phyloP scores from a whole-genome alignment of 805 yeast genomes.

The Candida maltosa region DNA sequence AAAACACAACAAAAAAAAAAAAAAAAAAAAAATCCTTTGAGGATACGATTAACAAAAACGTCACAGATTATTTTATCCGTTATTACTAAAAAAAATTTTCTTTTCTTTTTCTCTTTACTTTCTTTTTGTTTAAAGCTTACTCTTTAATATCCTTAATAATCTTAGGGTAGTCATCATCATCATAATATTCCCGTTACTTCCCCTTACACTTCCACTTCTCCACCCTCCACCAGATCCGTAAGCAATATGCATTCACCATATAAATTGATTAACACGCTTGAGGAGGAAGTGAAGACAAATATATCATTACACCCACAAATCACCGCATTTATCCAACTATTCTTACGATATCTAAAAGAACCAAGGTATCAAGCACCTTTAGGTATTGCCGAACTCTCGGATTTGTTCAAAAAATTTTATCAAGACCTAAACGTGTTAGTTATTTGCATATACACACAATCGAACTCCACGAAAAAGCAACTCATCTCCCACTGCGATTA shows the following conservation, averaged over 20 bases:
- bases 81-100: too few relatives aligned
- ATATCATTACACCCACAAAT: slow-evolving; percentile 25
- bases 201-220: background rate
- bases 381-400: slow-evolving; percentile 30
- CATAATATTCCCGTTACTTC: background rate
- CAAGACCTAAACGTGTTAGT: slow-evolving; percentile 35
- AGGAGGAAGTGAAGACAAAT: slow-evolving; percentile 20
- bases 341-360: slow-evolving; percentile 35
- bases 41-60: too few relatives aligned
- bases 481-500: slow-evolving; percentile 26
- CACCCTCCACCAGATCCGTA: background rate
- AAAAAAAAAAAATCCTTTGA: too few relatives aligned
- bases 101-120: too few relatives aligned
- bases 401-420: slow-evolving; percentile 32
- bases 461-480: slow-evolving; percentile 36
- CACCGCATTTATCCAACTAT: slow-evolving; percentile 20
- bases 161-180: background rate
- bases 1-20: too few relatives aligned
- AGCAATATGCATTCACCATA: slow-evolving; percentile 11
- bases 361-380: slow-evolving; percentile 42
- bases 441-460: slow-evolving; percentile 31
- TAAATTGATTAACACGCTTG: slow-evolving; percentile 13
- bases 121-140: background rate
- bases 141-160: background rate
- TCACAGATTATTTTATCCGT: too few relatives aligned